These are phyloP conservation scores for Tricholoma terreum DNA, from an alignment of 768 basidiomycete species.

Conservation along the genomic window DNA sequence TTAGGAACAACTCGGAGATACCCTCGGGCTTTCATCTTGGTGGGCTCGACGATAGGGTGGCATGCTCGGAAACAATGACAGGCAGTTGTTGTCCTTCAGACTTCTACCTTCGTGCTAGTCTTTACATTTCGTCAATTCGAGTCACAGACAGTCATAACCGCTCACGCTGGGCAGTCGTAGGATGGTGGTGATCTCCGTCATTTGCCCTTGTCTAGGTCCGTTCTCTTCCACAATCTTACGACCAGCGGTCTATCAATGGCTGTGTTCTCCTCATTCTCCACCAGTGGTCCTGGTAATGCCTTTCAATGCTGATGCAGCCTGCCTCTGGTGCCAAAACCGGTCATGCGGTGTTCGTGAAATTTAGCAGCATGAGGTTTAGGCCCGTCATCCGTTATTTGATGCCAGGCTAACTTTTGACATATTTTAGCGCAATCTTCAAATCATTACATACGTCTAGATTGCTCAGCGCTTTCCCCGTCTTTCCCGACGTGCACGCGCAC, in stretches of 20 bases:
- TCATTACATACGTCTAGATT: neutral
- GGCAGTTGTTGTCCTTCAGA: neutral
- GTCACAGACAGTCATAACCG: neutral
- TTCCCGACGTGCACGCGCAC: neutral
- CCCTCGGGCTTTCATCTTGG: neutral
- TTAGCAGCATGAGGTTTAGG: neutral
- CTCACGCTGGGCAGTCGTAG: neutral
- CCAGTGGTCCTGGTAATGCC: neutral
- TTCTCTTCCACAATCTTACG: neutral
- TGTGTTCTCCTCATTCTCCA: neutral
- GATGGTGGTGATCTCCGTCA: neutral
- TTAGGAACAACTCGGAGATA: neutral
- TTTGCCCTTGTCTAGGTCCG: neutral
- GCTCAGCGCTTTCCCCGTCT: neutral
- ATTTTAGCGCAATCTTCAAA: neutral
- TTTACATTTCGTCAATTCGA: neutral
- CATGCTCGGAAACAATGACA: neutral
- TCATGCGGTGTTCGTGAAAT: neutral
- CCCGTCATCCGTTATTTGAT: neutral
- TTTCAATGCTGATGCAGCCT: neutral
- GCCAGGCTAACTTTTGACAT: neutral
- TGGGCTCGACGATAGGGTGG: neutral
- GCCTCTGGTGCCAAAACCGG: neutral
- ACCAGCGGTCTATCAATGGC: neutral
- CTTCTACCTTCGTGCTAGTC: neutral